A percentile compares a stretch with the other conserved stretches of the same genome.
Evolutionary conservation across 1,284 basidiomycete species (phyloP).

Genomic region (Moniliophthora roreri): DNA sequence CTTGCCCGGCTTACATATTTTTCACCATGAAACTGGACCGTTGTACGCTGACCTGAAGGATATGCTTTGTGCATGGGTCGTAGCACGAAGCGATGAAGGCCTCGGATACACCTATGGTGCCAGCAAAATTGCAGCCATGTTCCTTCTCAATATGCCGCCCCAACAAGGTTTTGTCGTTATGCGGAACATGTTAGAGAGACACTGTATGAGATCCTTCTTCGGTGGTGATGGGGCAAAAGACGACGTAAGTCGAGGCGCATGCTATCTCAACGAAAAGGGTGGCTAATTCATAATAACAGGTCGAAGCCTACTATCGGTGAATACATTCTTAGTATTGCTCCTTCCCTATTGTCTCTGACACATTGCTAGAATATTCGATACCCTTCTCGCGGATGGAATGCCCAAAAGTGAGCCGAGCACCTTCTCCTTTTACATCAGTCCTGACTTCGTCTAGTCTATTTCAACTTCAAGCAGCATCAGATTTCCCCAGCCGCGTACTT

Average conservation of each 20-base stretch:
- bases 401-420: constrained; percentile 74
- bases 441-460: constrained; percentile 63
- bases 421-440: constrained; percentile 9
- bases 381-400: constrained; percentile 88
- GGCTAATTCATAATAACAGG: constrained; percentile 42
- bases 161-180: constrained; percentile 84
- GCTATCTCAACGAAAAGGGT: constrained; percentile 13
- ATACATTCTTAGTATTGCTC: not conserved
- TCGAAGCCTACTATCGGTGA: constrained; percentile 76
- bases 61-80: constrained; percentile 89
- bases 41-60: constrained; percentile 87
- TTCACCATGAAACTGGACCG: constrained; percentile 76
- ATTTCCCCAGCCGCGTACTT: constrained; percentile 80
- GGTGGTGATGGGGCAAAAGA: constrained; percentile 68
- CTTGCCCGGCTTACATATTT: constrained; percentile 87
- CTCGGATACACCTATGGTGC: constrained; percentile 72
- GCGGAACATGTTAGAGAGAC: constrained; percentile 86
- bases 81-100: constrained; percentile 86
- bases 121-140: constrained; percentile 85
- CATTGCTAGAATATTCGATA: constrained; percentile 81
- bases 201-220: constrained; percentile 86
- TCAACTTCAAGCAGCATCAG: constrained; percentile 93
- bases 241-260: constrained; percentile 67
- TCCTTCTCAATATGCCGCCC: constrained; percentile 83
- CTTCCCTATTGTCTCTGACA: constrained; percentile 8